A percentile compares a stretch with the other conserved stretches of the same genome.
Conservation (phyloP, 1,284 basidiomycete species). For the Spongiforma sp. region DNA sequence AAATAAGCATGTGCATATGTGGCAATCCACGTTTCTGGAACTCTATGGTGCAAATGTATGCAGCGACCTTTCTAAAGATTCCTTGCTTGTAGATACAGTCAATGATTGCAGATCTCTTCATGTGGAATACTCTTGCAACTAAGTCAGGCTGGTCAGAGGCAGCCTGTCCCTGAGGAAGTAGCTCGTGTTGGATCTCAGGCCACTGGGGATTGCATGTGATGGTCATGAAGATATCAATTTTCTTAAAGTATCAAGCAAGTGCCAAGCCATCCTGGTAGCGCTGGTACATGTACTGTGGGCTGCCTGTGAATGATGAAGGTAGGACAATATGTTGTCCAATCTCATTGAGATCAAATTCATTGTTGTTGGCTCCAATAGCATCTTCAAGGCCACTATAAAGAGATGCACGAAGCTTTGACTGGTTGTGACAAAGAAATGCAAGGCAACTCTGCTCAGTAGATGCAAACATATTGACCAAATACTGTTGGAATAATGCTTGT, state of each 20-base stretch:
- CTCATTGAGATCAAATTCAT: background rate
- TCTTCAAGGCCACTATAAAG: background rate
- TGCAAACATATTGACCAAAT: background rate
- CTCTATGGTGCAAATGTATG: slow-evolving; percentile 50
- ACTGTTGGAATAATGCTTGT: background rate
- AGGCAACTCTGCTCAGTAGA: background rate
- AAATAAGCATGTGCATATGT: slow-evolving; percentile 51
- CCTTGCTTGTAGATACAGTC: slow-evolving; percentile 32
- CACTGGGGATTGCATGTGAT: slow-evolving; percentile 53
- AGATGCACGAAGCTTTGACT: background rate
- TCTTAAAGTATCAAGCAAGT: slow-evolving; percentile 37
- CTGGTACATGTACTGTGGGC: slow-evolving; percentile 47
- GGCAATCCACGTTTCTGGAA: slow-evolving; percentile 57
- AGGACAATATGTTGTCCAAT: background rate
- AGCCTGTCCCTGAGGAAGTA: slow-evolving; percentile 38
- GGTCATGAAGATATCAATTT: slow-evolving; percentile 51
- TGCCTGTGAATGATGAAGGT: slow-evolving; percentile 24
- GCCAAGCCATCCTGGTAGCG: slow-evolving; percentile 51
- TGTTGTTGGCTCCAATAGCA: background rate
- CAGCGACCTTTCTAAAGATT: slow-evolving; percentile 42
- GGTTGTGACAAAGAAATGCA: background rate
- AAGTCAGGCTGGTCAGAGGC: slow-evolving; percentile 50
- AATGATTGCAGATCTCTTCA: slow-evolving; percentile 44
- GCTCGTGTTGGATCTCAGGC: slow-evolving; percentile 44
- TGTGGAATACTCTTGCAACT: slow-evolving; percentile 47